phyloP scores from a whole-genome alignment of 2,329 filamentous ascomycete species.

The Colletotrichum sp. region DNA sequence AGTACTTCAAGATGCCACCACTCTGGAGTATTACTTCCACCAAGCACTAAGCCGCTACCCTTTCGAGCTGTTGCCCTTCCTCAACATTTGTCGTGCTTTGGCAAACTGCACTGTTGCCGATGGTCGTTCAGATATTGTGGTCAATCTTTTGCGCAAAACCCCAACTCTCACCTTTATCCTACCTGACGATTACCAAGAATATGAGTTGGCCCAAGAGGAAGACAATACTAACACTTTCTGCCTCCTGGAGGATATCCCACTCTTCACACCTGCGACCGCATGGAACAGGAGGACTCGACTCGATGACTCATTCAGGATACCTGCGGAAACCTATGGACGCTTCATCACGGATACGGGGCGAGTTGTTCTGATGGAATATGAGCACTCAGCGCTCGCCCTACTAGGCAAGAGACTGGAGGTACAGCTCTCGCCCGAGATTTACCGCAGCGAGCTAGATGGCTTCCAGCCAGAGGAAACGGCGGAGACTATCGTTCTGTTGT shows the following conservation, averaged over 20 bases:
- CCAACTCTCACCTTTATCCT: conserved; percentile 79
- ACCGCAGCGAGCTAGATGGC: conserved; percentile 55
- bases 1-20: conserved; percentile 23
- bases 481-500: conserved; percentile 77
- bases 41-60: conserved; percentile 81
- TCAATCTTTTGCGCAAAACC: conserved; percentile 71
- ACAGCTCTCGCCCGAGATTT: conserved; percentile 62
- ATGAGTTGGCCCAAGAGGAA: conserved; percentile 82
- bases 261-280: conserved; percentile 59
- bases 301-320: conserved; percentile 65
- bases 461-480: conserved; percentile 67
- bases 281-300: conserved; percentile 48
- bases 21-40: conserved; percentile 67
- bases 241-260: conserved; percentile 66
- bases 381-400: conserved; percentile 80
- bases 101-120: conserved; percentile 40
- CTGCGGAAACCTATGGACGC: conserved; percentile 68
- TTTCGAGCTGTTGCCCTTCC: conserved; percentile 81
- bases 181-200: conserved; percentile 74
- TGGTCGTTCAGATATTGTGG: conserved; percentile 54
- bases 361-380: conserved; percentile 77
- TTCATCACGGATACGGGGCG: conserved; percentile 81
- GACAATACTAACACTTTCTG: conserved; percentile 82
- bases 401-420: conserved; percentile 78
- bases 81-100: conserved; percentile 73